These are phyloP conservation scores for Alternaria brassicae DNA, from an alignment of 2,329 filamentous ascomycete genomes.

Conservation along the genomic window DNA sequence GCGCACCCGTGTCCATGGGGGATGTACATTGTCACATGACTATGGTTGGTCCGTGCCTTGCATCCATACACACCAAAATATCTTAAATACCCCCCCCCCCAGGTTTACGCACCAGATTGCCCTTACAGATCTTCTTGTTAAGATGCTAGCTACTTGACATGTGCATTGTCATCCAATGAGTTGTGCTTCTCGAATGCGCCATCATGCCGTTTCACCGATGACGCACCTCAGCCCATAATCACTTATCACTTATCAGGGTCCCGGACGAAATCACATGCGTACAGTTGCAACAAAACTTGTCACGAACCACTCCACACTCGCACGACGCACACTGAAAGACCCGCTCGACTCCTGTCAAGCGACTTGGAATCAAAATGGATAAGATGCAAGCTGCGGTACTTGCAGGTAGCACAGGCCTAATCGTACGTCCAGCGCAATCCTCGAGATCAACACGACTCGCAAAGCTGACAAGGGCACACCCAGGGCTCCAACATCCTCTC, in stretches of 20 bases:
- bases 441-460: not conserved
- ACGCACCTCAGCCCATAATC: not conserved
- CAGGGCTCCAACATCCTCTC: conserved; percentile 78
- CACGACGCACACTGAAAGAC: not conserved
- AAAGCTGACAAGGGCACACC: not conserved
- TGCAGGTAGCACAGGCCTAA: conserved; percentile 71
- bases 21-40: no score
- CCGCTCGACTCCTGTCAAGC: not conserved
- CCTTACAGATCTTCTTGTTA: not conserved
- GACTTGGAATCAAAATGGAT: rapidly evolving
- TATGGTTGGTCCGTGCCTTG: no score
- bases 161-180: not conserved
- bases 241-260: not conserved
- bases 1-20: not conserved
- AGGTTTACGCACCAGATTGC: not conserved
- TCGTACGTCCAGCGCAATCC: conserved; percentile 48
- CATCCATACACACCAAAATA: not conserved
- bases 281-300: not conserved
- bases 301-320: not conserved
- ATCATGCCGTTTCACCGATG: not conserved
- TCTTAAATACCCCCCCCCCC: not conserved
- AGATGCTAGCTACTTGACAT: not conserved
- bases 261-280: not conserved
- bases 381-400: conserved; percentile 61
- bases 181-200: not conserved